Conservation (phyloP, 1,284 basidiomycete species). For the Termitomyces sp. region DNA sequence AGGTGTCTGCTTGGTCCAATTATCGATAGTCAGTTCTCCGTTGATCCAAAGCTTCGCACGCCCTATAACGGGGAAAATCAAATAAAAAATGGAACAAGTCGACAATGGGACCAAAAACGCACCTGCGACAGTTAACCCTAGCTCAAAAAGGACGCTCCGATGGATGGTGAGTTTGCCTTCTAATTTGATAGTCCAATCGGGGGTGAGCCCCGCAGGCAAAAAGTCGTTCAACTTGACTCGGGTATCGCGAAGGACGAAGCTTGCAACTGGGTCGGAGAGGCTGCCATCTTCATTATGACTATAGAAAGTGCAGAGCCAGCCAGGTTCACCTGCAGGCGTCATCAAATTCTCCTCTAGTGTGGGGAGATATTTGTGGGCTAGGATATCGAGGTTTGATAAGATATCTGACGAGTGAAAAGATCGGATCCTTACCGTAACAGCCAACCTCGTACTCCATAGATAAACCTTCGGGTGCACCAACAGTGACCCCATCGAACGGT, state of each 20-base stretch:
- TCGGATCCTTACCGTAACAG: constrained; percentile 45
- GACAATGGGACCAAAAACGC: neutral
- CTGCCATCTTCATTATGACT: constrained; percentile 44
- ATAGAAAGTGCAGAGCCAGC: constrained; percentile 62
- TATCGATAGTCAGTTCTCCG: constrained; percentile 57
- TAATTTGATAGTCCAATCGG: constrained; percentile 48
- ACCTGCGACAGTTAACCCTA: constrained; percentile 56
- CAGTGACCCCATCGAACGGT: constrained; percentile 54
- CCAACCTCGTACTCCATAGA: constrained; percentile 50
- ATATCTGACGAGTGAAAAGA: neutral
- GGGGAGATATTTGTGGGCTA: constrained; percentile 61
- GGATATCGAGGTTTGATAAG: neutral
- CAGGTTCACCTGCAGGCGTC: constrained; percentile 45
- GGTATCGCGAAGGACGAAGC: constrained; percentile 54
- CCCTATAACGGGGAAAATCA: constrained; percentile 22
- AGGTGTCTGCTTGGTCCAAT: constrained; percentile 63
- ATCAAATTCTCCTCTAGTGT: constrained; percentile 52
- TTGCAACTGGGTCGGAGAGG: constrained; percentile 37
- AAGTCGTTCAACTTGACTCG: constrained; percentile 65
- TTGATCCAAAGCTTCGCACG: constrained; percentile 63
- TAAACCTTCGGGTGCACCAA: constrained; percentile 40
- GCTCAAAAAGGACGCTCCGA: constrained; percentile 40
- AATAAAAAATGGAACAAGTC: neutral
- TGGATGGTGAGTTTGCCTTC: constrained; percentile 39
- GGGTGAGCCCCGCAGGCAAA: constrained; percentile 43